These are phyloP conservation scores for Orbilia javanica DNA, from an alignment of 2,329 filamentous ascomycete species.

Conservation along the genomic window DNA sequence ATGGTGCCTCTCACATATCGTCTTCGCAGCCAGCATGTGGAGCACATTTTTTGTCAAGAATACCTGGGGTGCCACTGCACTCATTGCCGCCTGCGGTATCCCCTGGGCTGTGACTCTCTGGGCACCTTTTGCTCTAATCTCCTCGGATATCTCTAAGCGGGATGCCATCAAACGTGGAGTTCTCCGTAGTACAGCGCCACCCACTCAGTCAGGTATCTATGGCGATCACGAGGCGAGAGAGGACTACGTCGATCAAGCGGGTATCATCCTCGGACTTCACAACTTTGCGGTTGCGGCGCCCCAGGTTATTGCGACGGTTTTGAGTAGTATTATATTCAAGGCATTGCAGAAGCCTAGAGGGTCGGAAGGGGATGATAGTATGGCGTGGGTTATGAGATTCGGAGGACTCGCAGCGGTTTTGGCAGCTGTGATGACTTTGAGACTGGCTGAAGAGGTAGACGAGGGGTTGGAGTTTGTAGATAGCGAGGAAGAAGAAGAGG, in stretches of 20 bases:
- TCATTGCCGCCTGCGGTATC: conserved; percentile 85
- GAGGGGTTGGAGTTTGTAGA: conserved; percentile 56
- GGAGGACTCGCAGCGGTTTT: conserved; percentile 83
- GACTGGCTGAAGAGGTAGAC: conserved; percentile 73
- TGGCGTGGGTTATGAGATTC: conserved; percentile 86
- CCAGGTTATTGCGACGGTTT: conserved; percentile 88
- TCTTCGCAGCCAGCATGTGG: conserved; percentile 85
- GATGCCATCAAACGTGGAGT: conserved; percentile 73
- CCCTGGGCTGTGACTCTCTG: conserved; percentile 94
- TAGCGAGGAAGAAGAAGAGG: conserved; percentile 53
- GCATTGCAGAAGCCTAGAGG: conserved; percentile 88
- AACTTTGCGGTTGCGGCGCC: conserved; percentile 94
- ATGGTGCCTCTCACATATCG: conserved; percentile 86
- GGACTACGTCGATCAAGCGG: conserved; percentile 74
- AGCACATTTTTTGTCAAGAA: conserved; percentile 82
- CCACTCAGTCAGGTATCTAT: conserved; percentile 19
- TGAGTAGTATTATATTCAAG: conserved; percentile 86
- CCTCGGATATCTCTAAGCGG: conserved; percentile 86
- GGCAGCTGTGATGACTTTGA: conserved; percentile 79
- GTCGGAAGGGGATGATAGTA: conserved; percentile 84
- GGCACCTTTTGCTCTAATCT: conserved; percentile 96
- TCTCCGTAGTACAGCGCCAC: conserved; percentile 31
- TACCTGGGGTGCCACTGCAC: conserved; percentile 77
- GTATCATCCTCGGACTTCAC: conserved; percentile 92
- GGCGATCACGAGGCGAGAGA: conserved; percentile 25